A percentile compares a stretch with the other conserved stretches of the same genome.
Evolutionary conservation across 2,329 filamentous ascomycete genomes (phyloP).

Genomic region (Scedosporium boydii): DNA sequence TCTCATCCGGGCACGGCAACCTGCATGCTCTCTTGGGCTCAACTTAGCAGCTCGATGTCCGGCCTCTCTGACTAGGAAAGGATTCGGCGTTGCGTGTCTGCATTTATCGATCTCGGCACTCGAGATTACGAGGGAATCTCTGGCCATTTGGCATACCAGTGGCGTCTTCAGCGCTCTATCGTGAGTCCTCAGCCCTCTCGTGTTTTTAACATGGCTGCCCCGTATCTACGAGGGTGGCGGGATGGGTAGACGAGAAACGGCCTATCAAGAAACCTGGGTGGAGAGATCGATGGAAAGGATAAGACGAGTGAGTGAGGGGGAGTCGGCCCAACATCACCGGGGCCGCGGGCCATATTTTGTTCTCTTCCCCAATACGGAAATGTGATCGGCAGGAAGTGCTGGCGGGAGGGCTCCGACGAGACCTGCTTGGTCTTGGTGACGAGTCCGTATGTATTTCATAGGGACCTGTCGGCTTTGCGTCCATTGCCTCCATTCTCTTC

Average conservation of each 20-base stretch:
- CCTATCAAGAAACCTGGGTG: too few relatives aligned
- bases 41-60: background rate
- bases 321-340: background rate
- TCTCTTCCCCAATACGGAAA: background rate
- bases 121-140: background rate
- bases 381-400: background rate
- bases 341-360: background rate
- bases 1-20: background rate
- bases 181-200: background rate
- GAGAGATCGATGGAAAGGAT: too few relatives aligned
- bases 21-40: background rate
- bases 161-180: too few relatives aligned
- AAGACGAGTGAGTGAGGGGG: background rate
- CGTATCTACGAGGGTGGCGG: too few relatives aligned
- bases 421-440: too few relatives aligned
- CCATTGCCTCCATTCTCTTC: background rate
- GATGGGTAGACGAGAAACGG: too few relatives aligned
- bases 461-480: background rate
- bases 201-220: too few relatives aligned
- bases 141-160: background rate
- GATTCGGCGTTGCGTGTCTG: background rate
- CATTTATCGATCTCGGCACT: background rate
- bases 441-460: too few relatives aligned
- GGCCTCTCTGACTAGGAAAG: background rate
- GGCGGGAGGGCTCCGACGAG: background rate